Percentiles rank a stretch among this genome's conserved stretches.
Evolutionary conservation across 192 early-diverging fungal genomes (phyloP).

Genomic region (Linnemannia exigua): DNA sequence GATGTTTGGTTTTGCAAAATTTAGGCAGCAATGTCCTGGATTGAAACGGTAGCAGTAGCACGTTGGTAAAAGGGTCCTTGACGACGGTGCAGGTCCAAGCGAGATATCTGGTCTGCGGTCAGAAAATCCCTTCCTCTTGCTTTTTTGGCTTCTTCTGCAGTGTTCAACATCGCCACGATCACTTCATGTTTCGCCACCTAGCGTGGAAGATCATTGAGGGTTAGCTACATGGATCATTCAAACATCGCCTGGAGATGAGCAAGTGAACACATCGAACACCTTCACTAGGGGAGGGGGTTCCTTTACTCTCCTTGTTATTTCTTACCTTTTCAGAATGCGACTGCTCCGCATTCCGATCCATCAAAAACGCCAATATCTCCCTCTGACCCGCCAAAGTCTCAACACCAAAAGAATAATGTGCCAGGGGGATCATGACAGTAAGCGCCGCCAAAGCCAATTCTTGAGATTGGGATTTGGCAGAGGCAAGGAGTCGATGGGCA

Average conservation of each 20-base stretch:
- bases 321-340: constrained; percentile 51
- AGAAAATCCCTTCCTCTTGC: neutral
- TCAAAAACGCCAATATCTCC: constrained; percentile 29
- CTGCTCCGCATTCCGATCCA: constrained; percentile 30
- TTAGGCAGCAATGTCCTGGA: constrained; percentile 43
- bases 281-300: neutral
- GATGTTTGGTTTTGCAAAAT: no score
- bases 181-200: constrained; percentile 46
- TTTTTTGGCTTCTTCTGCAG: neutral
- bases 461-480: constrained; percentile 38
- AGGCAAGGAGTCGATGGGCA: constrained; percentile 7
- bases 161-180: constrained; percentile 34
- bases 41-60: constrained; percentile 37
- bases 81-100: constrained; percentile 34
- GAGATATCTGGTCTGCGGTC: constrained; percentile 40
- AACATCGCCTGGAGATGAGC: no score
- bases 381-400: constrained; percentile 31
- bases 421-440: constrained; percentile 33
- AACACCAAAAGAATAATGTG: constrained; percentile 25
- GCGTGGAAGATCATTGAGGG: no score
- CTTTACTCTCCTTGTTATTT: no score
- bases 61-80: constrained; percentile 50
- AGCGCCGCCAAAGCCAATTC: constrained; percentile 42
- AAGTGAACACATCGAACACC: neutral
- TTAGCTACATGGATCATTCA: no score